phyloP scores from a whole-genome alignment of 148 eudicot species.

The Limonium bicolor region DNA sequence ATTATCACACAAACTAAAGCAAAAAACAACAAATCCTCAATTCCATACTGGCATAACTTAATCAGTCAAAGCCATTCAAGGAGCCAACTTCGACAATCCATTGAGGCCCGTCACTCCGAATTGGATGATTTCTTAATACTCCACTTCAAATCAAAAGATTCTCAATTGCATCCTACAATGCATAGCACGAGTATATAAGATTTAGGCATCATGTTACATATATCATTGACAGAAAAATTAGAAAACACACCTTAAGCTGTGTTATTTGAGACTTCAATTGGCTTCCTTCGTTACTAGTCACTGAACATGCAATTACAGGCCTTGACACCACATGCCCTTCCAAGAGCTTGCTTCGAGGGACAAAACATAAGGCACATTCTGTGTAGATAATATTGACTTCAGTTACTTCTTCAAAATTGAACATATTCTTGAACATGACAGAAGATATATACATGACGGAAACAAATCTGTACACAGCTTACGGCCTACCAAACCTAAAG shows the following conservation, averaged over 20 bases:
- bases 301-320: slow-evolving; percentile 89
- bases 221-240: too few species aligned
- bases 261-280: slow-evolving; percentile 81
- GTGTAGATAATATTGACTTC: slow-evolving; percentile 5
- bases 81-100: slow-evolving; percentile 14
- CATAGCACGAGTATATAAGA: not conserved
- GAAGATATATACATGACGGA: not conserved
- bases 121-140: slow-evolving; percentile 11
- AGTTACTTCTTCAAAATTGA: not conserved
- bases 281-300: slow-evolving; percentile 90
- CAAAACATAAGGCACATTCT: slow-evolving; percentile 97
- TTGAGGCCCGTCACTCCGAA: slow-evolving; percentile 81
- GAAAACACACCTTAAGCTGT: slow-evolving; percentile 55
- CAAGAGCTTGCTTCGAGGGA: slow-evolving; percentile 88
- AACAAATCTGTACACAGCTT: not conserved
- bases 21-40: too few species aligned
- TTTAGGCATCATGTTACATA: not conserved
- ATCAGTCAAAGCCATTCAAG: slow-evolving; percentile 75
- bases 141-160: slow-evolving; percentile 58
- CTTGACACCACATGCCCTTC: slow-evolving; percentile 92
- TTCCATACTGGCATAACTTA: too few species aligned
- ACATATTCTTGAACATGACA: not conserved
- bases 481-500: too few species aligned
- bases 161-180: slow-evolving; percentile 74
- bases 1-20: too few species aligned